Evolutionary conservation across 768 basidiomycete species (phyloP).

Genomic region (Baorangia bicolor): DNA sequence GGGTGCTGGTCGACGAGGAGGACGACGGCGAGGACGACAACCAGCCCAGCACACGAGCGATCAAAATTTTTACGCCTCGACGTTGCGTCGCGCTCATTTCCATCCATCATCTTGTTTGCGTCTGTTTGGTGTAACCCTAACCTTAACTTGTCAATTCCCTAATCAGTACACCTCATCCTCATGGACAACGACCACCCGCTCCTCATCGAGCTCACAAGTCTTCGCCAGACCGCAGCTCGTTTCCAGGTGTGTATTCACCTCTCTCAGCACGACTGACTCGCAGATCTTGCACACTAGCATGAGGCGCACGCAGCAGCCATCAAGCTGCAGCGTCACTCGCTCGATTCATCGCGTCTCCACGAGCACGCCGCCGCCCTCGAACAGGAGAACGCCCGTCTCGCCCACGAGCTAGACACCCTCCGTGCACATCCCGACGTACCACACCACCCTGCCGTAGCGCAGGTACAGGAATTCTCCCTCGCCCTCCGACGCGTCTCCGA

Average conservation of each 20-base stretch:
- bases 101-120: conserved; percentile 15
- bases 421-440: conserved; percentile 50
- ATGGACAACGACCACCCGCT: conserved; percentile 41
- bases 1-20: conserved; percentile 7
- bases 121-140: conserved; percentile 22
- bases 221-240: conserved; percentile 44
- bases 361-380: conserved; percentile 39
- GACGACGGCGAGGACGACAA: conserved; percentile 5
- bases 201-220: conserved; percentile 45
- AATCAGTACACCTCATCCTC: background rate
- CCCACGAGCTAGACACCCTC: conserved; percentile 55
- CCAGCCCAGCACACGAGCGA: conserved; percentile 11
- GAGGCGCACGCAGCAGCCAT: conserved; percentile 66
- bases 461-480: conserved; percentile 58
- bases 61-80: conserved; percentile 10
- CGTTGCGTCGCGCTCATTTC: background rate
- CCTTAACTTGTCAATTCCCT: background rate
- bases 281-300: conserved; percentile 42
- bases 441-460: conserved; percentile 37
- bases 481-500: conserved; percentile 67
- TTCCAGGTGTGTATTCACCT: conserved; percentile 43
- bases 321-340: conserved; percentile 61
- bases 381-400: conserved; percentile 56
- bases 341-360: conserved; percentile 42
- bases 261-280: background rate